phyloP scores from a whole-genome alignment of 257 asterid genomes.

The Solanum arcanum region DNA sequence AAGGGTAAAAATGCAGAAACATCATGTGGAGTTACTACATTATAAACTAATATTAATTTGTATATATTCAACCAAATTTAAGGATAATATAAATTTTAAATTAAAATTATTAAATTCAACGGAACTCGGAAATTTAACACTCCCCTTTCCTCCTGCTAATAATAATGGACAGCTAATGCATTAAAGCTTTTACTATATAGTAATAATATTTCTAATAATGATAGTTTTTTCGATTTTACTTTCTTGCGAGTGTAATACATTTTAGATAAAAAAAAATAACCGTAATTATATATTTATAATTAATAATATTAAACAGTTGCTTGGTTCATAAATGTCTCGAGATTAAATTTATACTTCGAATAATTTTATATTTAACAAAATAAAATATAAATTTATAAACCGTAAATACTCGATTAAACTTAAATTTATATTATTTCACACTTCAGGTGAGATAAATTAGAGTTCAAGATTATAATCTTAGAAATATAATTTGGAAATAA shows the following conservation, averaged over 20 bases:
- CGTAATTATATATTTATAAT: background rate
- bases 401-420: background rate
- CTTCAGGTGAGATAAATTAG: background rate
- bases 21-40: background rate
- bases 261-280: background rate
- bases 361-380: background rate
- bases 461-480: background rate
- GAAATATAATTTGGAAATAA: background rate
- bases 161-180: background rate
- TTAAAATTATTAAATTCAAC: background rate
- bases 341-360: background rate
- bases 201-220: background rate
- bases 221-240: background rate
- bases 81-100: background rate
- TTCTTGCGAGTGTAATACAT: background rate
- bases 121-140: fast-evolving
- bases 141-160: background rate
- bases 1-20: background rate
- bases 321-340: background rate
- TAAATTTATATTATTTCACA: background rate
- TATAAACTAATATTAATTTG: background rate
- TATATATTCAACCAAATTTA: background rate
- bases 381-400: background rate
- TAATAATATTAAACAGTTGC: background rate
- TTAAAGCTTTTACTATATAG: too few relatives aligned